Evolutionary conservation across 108 stramenopile genomes (phyloP).

Genomic region (Pinguiococcus pyrenoidosus): DNA sequence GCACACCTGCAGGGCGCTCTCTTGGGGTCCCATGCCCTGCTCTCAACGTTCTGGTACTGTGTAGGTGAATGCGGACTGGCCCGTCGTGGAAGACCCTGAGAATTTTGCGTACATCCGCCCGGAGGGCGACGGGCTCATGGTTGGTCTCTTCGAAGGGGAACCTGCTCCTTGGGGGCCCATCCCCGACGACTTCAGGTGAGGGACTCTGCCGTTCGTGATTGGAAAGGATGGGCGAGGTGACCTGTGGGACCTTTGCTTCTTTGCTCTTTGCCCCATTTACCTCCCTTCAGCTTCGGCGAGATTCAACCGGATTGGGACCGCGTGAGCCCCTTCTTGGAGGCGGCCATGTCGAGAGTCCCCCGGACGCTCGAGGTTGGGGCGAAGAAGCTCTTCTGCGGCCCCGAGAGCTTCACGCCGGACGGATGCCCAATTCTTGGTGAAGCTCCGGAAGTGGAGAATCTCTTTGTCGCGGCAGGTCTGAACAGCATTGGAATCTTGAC

Average conservation of each 20-base stretch:
- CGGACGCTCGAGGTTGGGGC: slow-evolving; percentile 36
- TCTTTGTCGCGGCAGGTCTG: slow-evolving; percentile 56
- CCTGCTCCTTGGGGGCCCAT: slow-evolving; percentile 47
- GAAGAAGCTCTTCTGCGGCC: slow-evolving; percentile 64
- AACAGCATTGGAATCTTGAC: slow-evolving; percentile 61
- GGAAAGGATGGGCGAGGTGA: too few relatives aligned
- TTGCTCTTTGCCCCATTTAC: too few relatives aligned
- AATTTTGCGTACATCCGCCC: slow-evolving; percentile 55
- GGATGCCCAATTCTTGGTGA: slow-evolving; percentile 44
- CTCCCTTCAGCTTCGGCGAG: slow-evolving; percentile 48
- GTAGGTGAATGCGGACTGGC: slow-evolving; percentile 61
- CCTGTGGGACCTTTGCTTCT: too few relatives aligned
- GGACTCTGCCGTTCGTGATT: too few relatives aligned
- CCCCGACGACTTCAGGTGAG: slow-evolving; percentile 43
- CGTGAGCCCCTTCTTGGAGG: slow-evolving; percentile 54
- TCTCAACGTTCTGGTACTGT: too few relatives aligned
- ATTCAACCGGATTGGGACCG: slow-evolving; percentile 61
- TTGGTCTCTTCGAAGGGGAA: slow-evolving; percentile 55
- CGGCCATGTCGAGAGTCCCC: slow-evolving; percentile 49
- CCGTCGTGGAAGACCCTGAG: slow-evolving; percentile 56
- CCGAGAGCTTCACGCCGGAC: slow-evolving; percentile 56
- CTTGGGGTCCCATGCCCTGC: too few relatives aligned
- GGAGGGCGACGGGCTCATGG: slow-evolving; percentile 56
- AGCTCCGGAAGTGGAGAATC: slow-evolving; percentile 40
- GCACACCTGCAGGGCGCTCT: too few relatives aligned